These are phyloP conservation scores for Yarrowia alimentaria DNA, from an alignment of 805 yeast species.

Conservation along the genomic window DNA sequence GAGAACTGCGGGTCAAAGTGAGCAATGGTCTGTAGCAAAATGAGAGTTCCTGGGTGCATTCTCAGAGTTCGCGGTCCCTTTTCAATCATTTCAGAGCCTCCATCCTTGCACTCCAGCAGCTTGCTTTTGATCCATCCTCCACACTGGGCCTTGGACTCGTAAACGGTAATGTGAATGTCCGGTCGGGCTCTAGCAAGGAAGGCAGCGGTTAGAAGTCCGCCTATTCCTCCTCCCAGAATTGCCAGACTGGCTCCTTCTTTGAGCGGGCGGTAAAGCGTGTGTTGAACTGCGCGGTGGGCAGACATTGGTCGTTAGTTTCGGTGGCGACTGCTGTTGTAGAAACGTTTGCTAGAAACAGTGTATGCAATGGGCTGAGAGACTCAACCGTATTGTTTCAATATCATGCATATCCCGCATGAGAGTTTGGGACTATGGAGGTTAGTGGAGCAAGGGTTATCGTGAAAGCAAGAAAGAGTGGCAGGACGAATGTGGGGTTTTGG, in stretches of 20 bases:
- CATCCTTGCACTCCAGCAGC: slow-evolving; percentile 35
- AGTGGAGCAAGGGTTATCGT: too few relatives aligned
- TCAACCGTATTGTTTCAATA: not conserved
- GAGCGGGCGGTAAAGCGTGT: slow-evolving; percentile 17
- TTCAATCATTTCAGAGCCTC: slow-evolving; percentile 51
- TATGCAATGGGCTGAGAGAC: too few relatives aligned
- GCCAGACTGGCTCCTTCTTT: slow-evolving; percentile 40
- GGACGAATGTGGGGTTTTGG: too few relatives aligned
- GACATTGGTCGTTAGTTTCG: not conserved
- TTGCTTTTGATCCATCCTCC: slow-evolving; percentile 77
- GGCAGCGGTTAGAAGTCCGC: slow-evolving; percentile 62
- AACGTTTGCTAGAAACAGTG: too few relatives aligned
- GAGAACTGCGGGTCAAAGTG: slow-evolving; percentile 49
- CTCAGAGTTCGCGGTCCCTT: slow-evolving; percentile 90
- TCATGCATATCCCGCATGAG: slow-evolving; percentile 23
- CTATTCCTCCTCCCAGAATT: slow-evolving; percentile 83
- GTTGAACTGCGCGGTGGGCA: too few relatives aligned
- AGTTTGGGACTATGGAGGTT: not conserved
- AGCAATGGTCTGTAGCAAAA: slow-evolving; percentile 36
- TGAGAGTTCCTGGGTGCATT: slow-evolving; percentile 62
- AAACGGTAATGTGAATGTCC: slow-evolving; percentile 61
- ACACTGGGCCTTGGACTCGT: slow-evolving; percentile 52
- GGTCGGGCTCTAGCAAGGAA: slow-evolving; percentile 66
- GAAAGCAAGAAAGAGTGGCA: too few relatives aligned
- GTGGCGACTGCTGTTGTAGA: too few relatives aligned